Evolutionary conservation across 345 rosid genomes (phyloP), one percentile per base, ranked within the genome.

Genomic region (Populus alba): DNA sequence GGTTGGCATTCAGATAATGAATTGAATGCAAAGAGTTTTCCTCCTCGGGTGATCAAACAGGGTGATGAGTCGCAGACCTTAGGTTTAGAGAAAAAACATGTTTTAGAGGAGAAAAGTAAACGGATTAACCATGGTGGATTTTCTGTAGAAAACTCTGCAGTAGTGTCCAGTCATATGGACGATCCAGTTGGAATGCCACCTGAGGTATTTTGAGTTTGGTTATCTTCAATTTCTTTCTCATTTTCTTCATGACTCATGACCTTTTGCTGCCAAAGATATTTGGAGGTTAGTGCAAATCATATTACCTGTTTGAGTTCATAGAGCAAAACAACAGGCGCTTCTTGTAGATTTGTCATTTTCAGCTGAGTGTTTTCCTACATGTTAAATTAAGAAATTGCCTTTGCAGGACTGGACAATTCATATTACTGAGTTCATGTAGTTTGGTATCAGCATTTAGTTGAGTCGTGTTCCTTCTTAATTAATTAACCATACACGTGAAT

Each of bases 181-280:
- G 94, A 85, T 87, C 97, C 96, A 73, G 67, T 81, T 81, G 93
- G 94, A 82, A 88, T 97, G 94, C 97, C 98, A 68, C 96, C 94
- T 27, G 98, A 91, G 99, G 99, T 94, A 90, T 72, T 57, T 39
- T 76, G 49, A 45, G 69, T 79, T 71, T 45, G 43, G 37, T 49
- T 73, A 37, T 55, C 59, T 73, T 75, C 59, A 45, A 61, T 68
- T 35, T 76, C 29, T 76, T 25, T 77, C 20, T 70, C 39, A 23
- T 23, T 33, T 37, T 75, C 75, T 79, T 37, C 68, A 59, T 59
- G 29, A 25, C 68, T 55, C 38, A 18, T 68, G 9, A 47, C 7
- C 6, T 80, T 80, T 72, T 29, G 33, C 23, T 73, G 7, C 8
- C 70, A 47, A 65, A 47, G 66, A 27, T 73, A 10, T 37, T 23